Conservation (phyloP, 768 basidiomycete species). For the Boletus eberwhitei region DNA sequence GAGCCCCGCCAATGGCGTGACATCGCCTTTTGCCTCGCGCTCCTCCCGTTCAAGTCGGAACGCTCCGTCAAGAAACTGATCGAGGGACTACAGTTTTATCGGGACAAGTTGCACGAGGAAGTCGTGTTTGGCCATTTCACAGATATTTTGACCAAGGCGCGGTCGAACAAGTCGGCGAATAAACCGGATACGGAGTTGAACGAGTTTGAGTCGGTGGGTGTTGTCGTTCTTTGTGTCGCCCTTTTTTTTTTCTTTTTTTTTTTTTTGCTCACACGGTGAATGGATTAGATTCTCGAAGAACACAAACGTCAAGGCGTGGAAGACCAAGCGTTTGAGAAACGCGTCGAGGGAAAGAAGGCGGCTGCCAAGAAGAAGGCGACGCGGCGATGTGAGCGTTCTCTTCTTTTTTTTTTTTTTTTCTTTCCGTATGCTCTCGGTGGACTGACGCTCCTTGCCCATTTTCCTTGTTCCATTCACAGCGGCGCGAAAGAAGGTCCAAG, state of each 20-base stretch:
- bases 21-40: conserved; percentile 90
- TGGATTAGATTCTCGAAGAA: conserved; percentile 73
- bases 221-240: not conserved
- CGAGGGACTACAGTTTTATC: conserved; percentile 88
- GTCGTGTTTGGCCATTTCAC: conserved; percentile 76
- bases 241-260: not conserved
- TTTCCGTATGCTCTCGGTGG: not conserved
- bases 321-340: conserved; percentile 86
- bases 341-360: conserved; percentile 77
- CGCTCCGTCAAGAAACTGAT: conserved; percentile 94
- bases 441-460: not conserved
- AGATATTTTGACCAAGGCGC: conserved; percentile 90
- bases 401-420: not conserved
- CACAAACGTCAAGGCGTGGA: conserved; percentile 83
- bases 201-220: conserved; percentile 82
- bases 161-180: conserved; percentile 86
- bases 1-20: conserved; percentile 97
- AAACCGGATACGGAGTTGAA: conserved; percentile 93
- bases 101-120: conserved; percentile 92
- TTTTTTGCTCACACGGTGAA: not conserved
- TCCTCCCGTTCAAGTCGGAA: conserved; percentile 96
- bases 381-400: conserved; percentile 35
- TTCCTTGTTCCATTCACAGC: conserved; percentile 10
- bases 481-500: conserved; percentile 29
- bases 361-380: conserved; percentile 75